Percentiles rank a stretch among this genome's conserved stretches.
Conservation (phyloP, 257 asterid species). For the Knoxia roxburghii region DNA sequence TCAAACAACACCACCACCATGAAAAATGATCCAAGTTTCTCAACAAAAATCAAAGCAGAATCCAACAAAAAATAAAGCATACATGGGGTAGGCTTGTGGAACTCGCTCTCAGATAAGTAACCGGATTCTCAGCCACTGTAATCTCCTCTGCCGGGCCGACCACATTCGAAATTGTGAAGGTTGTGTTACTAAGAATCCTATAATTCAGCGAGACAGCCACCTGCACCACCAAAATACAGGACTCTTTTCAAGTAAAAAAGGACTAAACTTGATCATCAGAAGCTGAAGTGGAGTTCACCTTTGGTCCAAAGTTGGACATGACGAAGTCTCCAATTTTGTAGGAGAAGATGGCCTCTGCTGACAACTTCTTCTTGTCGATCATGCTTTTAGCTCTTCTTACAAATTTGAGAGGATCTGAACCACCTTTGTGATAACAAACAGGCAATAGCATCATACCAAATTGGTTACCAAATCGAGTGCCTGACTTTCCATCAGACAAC, state of each 20-base stretch:
- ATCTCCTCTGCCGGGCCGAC: conserved; percentile 67
- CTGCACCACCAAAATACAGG: no score
- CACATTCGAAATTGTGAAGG: conserved; percentile 66
- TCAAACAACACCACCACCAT: neutral
- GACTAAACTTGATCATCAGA: no score
- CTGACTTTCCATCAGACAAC: conserved; percentile 30
- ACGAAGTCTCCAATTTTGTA: conserved; percentile 40
- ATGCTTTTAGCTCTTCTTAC: conserved; percentile 61
- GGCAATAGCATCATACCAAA: conserved; percentile 74
- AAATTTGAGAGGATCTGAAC: conserved; percentile 46
- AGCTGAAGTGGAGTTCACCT: no score
- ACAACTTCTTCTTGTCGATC: conserved; percentile 75
- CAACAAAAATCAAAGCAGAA: neutral
- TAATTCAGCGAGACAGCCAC: conserved; percentile 53
- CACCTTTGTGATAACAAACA: conserved; percentile 37
- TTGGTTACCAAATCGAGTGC: conserved; percentile 56
- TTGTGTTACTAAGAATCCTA: conserved; percentile 60
- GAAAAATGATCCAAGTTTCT: no score
- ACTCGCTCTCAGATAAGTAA: conserved; percentile 45
- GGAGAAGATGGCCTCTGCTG: conserved; percentile 62
- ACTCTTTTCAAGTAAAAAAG: neutral
- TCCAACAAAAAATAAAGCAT: conserved; percentile 2
- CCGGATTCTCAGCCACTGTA: conserved; percentile 39
- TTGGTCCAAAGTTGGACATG: conserved; percentile 44
- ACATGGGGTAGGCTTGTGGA: conserved; percentile 71